These are phyloP conservation scores for Domatiomyces globalis DNA, from an alignment of 2,329 filamentous ascomycete genomes.

Conservation along the genomic window DNA sequence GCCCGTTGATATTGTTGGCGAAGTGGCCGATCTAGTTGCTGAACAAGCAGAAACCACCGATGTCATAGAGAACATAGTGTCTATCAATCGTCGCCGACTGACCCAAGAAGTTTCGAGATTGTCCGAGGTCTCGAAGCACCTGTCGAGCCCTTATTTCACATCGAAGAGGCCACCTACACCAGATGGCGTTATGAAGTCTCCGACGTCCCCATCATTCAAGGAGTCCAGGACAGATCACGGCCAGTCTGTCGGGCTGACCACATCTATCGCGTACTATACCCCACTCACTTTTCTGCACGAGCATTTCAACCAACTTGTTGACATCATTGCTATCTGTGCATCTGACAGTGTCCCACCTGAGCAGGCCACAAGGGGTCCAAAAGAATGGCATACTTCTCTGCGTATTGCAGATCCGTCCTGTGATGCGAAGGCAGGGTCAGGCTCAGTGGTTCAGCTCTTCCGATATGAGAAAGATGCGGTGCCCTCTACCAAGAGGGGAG, in stretches of 20 bases:
- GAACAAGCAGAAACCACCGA: neutral
- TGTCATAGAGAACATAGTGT: neutral
- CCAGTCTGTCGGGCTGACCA: slow-evolving; percentile 23
- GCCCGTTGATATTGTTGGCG: neutral
- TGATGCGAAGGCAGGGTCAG: slow-evolving; percentile 16
- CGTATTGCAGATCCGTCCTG: slow-evolving; percentile 33
- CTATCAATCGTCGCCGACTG: neutral
- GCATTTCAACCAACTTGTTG: slow-evolving; percentile 27
- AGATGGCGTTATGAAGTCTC: neutral
- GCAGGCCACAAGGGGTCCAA: slow-evolving; percentile 25
- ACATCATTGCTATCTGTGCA: slow-evolving; percentile 30
- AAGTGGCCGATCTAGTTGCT: neutral
- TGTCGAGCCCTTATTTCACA: slow-evolving; percentile 16
- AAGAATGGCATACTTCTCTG: slow-evolving; percentile 29
- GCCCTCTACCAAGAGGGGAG: slow-evolving; percentile 26
- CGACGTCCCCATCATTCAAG: neutral
- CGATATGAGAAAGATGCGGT: slow-evolving; percentile 27
- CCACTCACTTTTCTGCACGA: slow-evolving; percentile 30
- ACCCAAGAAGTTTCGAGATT: neutral
- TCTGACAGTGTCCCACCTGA: slow-evolving; percentile 15
- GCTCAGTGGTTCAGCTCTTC: slow-evolving; percentile 27
- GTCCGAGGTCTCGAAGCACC: slow-evolving; percentile 1
- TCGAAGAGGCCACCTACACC: slow-evolving; percentile 4
- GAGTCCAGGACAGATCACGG: neutral
- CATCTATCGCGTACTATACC: slow-evolving; percentile 30